Percentiles rank a stretch among this genome's conserved stretches.
Evolutionary conservation across 495 filamentous ascomycete species (phyloP).

Genomic region (Hypoxylon subgilvum): DNA sequence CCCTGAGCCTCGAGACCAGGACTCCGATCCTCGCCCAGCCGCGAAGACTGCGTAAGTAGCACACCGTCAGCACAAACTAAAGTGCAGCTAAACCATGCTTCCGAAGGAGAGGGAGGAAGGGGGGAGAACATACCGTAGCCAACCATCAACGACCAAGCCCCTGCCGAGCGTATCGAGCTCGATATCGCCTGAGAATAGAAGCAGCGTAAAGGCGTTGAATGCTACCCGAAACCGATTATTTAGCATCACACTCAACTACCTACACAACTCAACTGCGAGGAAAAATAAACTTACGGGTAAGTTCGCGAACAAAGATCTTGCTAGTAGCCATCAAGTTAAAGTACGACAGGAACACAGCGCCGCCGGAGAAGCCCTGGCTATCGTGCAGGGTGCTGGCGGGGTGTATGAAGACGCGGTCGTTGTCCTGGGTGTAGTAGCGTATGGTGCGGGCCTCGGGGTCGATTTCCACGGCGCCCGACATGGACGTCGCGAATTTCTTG

Average conservation of each 20-base stretch:
- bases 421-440: constrained; percentile 87
- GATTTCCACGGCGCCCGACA: constrained; percentile 85
- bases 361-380: constrained; percentile 72
- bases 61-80: background rate
- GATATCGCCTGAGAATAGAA: constrained; percentile 89
- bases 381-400: constrained; percentile 85
- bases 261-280: too few relatives aligned
- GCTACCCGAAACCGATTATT: too few relatives aligned
- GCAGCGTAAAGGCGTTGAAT: constrained; percentile 86
- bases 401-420: constrained; percentile 89
- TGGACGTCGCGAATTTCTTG: constrained; percentile 86
- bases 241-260: too few relatives aligned
- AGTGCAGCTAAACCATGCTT: too few relatives aligned
- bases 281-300: constrained; percentile 83
- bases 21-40: constrained; percentile 97
- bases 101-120: too few relatives aligned
- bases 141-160: constrained; percentile 89
- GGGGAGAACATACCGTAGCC: constrained; percentile 63
- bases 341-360: constrained; percentile 76
- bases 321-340: constrained; percentile 89
- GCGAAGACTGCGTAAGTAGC: constrained; percentile 55
- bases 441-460: constrained; percentile 92
- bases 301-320: constrained; percentile 85
- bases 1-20: constrained; percentile 78
- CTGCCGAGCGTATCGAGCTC: constrained; percentile 85